Conservation (phyloP, 1,284 basidiomycete species). For the Caloboletus inedulis region DNA sequence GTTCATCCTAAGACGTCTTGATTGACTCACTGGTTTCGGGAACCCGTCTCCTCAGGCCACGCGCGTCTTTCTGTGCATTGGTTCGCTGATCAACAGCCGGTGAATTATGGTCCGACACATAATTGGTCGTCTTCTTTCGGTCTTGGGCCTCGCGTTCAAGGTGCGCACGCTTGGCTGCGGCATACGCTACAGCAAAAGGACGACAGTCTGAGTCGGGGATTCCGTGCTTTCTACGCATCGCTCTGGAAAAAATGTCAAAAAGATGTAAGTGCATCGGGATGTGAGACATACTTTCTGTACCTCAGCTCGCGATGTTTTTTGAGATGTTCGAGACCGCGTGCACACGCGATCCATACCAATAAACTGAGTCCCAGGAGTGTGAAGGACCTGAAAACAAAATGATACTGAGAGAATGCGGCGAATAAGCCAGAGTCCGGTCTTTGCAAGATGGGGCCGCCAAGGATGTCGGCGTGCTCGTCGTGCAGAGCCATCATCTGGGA, state of each 20-base stretch:
- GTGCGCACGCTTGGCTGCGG: conserved; percentile 55
- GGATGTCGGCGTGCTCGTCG: conserved; percentile 61
- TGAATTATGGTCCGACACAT: conserved; percentile 23
- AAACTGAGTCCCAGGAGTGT: conserved; percentile 37
- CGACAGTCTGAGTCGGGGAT: conserved; percentile 77
- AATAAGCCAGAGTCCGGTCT: conserved; percentile 33
- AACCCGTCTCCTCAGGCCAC: conserved; percentile 33
- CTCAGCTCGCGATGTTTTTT: conserved; percentile 54
- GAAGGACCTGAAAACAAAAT: conserved; percentile 37
- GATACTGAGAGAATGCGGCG: conserved; percentile 34
- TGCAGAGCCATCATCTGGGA: conserved; percentile 44
- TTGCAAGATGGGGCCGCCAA: conserved; percentile 53
- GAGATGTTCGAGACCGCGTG: conserved; percentile 41
- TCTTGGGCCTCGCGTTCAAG: conserved; percentile 44
- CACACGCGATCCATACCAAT: conserved; percentile 33
- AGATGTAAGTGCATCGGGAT: conserved; percentile 6
- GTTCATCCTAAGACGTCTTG: conserved; percentile 19
- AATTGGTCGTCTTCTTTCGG: conserved; percentile 29
- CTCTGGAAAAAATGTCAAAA: conserved; percentile 32
- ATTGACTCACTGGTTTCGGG: conserved; percentile 34
- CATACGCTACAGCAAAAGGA: conserved; percentile 81
- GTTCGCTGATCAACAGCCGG: conserved; percentile 28
- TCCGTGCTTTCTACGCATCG: conserved; percentile 68
- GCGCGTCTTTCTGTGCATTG: conserved; percentile 25
- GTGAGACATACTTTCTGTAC: conserved; percentile 53